Evolutionary conservation across 2,329 filamentous ascomycete genomes (phyloP).

Genomic region (Fusarium duplospermum): DNA sequence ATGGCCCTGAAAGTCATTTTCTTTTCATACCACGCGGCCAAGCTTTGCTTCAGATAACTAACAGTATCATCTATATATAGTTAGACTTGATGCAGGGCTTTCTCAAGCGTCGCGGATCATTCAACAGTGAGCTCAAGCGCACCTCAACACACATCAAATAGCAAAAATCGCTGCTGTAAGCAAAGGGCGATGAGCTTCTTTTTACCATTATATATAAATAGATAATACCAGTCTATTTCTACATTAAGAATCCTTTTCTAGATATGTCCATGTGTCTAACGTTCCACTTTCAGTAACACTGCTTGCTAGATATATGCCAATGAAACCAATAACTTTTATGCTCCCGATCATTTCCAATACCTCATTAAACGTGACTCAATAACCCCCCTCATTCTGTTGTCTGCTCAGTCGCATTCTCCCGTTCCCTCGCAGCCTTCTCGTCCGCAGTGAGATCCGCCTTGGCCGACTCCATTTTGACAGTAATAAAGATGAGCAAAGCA

Average conservation of each 20-base stretch:
- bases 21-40: not conserved
- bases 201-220: not conserved
- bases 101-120: not conserved
- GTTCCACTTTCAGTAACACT: not conserved
- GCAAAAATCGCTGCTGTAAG: not conserved
- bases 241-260: not conserved
- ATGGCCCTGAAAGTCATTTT: not conserved
- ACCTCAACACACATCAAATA: not conserved
- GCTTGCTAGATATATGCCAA: not conserved
- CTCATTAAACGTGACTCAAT: not conserved
- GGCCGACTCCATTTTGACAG: constrained; percentile 66
- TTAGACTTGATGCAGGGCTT: not conserved
- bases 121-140: not conserved
- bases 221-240: not conserved
- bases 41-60: not conserved
- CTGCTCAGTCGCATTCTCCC: not conserved
- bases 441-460: constrained; percentile 68
- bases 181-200: not conserved
- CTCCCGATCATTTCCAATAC: not conserved
- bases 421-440: constrained; percentile 56
- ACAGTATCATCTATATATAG: not conserved
- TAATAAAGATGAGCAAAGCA: constrained; percentile 65
- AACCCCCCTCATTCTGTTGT: not conserved
- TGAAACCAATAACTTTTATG: not conserved
- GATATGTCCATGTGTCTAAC: not conserved